A percentile compares a stretch with the other conserved stretches of the same genome.
Conservation (phyloP, 2,329 filamentous ascomycete genomes). For the Fusarium euwallaceae region DNA sequence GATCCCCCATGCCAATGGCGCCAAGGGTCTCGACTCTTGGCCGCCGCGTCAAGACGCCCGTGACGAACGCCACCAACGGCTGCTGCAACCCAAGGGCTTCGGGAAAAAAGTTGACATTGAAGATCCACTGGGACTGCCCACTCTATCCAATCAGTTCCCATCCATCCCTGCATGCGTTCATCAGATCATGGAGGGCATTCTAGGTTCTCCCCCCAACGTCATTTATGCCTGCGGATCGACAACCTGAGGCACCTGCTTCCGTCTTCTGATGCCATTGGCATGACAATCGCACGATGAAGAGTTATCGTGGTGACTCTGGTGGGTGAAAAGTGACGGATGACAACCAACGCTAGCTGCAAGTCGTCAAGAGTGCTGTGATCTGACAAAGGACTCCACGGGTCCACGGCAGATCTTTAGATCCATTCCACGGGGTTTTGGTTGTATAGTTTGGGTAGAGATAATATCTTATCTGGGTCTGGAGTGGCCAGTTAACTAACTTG, state of each 20-base stretch:
- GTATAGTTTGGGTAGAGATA: neutral
- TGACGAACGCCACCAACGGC: conserved; percentile 2
- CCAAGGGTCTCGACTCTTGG: conserved; percentile 2
- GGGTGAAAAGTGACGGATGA: neutral
- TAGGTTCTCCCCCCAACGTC: neutral
- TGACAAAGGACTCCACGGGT: neutral
- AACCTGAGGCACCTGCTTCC: neutral
- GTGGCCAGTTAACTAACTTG: neutral
- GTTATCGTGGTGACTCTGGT: neutral
- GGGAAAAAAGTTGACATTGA: neutral
- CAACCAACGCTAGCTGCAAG: neutral
- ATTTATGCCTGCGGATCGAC: neutral
- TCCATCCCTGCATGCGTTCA: neutral
- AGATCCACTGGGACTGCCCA: neutral
- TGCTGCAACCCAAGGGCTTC: neutral
- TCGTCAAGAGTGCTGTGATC: neutral
- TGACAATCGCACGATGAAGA: neutral
- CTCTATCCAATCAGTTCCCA: neutral
- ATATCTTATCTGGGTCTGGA: neutral
- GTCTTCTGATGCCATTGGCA: conserved; percentile 1
- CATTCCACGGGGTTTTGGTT: neutral
- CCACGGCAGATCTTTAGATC: neutral
- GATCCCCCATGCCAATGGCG: neutral
- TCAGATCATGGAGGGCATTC: neutral
- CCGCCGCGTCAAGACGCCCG: neutral